These are phyloP conservation scores for Mucor circinelloides DNA, from an alignment of 371 early-diverging fungal species.

Conservation along the genomic window DNA sequence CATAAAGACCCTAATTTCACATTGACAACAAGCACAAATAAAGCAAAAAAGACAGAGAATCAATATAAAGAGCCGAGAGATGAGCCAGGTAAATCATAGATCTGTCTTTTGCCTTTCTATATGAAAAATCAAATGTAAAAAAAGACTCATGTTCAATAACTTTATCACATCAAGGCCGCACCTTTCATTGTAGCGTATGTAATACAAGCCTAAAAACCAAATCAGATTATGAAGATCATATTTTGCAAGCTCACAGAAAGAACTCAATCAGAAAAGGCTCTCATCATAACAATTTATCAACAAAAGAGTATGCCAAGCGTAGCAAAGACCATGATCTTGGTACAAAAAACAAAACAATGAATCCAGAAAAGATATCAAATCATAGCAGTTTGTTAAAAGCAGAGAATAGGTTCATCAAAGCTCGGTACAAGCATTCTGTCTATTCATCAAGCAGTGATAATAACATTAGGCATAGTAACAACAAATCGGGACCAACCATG, in stretches of 20 bases:
- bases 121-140: too few species aligned
- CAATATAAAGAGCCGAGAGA: background rate
- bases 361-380: background rate
- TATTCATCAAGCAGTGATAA: background rate
- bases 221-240: background rate
- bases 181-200: conserved; percentile 3
- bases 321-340: background rate
- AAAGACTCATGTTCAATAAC: background rate
- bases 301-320: background rate
- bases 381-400: background rate
- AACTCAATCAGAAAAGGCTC: background rate
- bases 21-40: background rate
- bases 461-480: background rate
- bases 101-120: background rate
- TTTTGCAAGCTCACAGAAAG: background rate
- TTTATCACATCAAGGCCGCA: background rate
- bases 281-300: background rate
- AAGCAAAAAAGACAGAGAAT: background rate
- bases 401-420: background rate
- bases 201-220: background rate
- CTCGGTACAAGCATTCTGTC: background rate
- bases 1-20: background rate
- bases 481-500: background rate
- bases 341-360: background rate
- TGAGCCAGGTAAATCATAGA: background rate